phyloP scores from a whole-genome alignment of 257 asterid genomes.

The Primulina eburnea region DNA sequence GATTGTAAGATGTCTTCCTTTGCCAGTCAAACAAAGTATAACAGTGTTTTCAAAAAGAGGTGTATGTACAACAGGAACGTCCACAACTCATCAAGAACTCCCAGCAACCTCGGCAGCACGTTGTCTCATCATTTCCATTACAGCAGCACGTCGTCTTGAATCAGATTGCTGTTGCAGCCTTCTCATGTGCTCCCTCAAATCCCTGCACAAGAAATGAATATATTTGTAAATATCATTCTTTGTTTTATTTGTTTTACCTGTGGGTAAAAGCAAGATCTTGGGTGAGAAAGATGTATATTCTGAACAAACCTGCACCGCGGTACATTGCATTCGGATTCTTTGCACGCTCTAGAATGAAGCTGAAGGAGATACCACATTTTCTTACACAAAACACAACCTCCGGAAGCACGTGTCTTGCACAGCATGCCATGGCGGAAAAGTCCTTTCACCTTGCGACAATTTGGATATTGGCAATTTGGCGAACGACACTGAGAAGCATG shows the following conservation, averaged over 20 bases:
- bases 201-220: conserved; percentile 39
- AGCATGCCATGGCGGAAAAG: conserved; percentile 92
- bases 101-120: conserved; percentile 27
- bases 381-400: conserved; percentile 87
- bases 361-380: conserved; percentile 98
- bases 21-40: neutral
- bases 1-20: neutral
- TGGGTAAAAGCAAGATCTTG: neutral
- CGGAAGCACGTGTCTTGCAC: conserved; percentile 87
- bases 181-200: conserved; percentile 56
- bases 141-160: conserved; percentile 66
- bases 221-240: neutral
- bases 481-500: conserved; percentile 95
- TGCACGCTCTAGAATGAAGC: conserved; percentile 96
- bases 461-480: conserved; percentile 73
- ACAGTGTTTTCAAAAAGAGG: neutral
- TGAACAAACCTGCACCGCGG: conserved; percentile 88
- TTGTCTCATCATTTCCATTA: conserved; percentile 57
- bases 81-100: neutral
- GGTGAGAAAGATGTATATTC: neutral
- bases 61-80: neutral
- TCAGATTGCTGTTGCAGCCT: conserved; percentile 69
- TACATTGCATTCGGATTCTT: conserved; percentile 80
- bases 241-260: neutral
- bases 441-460: conserved; percentile 95